phyloP scores from a whole-genome alignment of 345 rosid genomes.

The Hirschfeldia incana region DNA sequence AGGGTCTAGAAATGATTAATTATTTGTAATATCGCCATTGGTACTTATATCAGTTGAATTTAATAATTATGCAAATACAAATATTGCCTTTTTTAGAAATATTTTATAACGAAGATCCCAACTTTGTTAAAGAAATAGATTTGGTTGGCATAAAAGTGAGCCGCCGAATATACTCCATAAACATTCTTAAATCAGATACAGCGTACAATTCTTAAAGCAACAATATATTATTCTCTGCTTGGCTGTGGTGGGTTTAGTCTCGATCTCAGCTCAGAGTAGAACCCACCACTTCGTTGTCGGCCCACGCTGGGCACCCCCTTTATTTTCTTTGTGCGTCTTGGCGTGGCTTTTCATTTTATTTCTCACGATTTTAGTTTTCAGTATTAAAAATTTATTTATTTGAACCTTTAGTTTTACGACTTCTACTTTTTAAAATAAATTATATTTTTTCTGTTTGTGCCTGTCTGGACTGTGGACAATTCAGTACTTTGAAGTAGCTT shows the following conservation, averaged over 20 bases:
- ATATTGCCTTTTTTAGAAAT: neutral
- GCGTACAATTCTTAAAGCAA: neutral
- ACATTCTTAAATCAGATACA: neutral
- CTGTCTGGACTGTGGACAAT: constrained; percentile 7
- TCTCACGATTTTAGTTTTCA: constrained; percentile 20
- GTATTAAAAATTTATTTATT: neutral
- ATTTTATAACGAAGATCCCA: neutral
- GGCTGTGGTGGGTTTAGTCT: constrained; percentile 34
- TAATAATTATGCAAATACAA: neutral
- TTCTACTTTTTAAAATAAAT: neutral
- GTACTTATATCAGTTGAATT: neutral
- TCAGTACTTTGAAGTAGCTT: constrained; percentile 2
- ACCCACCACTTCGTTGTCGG: constrained; percentile 40
- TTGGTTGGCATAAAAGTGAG: neutral
- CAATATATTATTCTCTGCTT: constrained; percentile 8
- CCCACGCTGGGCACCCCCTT: constrained; percentile 35
- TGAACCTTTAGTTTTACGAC: constrained; percentile 19
- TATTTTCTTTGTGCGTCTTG: constrained; percentile 34
- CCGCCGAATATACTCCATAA: neutral
- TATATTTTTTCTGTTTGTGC: neutral
- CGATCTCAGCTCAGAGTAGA: constrained; percentile 29
- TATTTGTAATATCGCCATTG: neutral
- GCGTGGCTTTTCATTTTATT: constrained; percentile 24
- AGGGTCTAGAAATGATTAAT: neutral
- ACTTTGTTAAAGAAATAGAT: neutral